Evolutionary conservation across 768 basidiomycete species (phyloP), one percentile per base, ranked within the genome.

Genomic region (Naematelia aurantialba): DNA sequence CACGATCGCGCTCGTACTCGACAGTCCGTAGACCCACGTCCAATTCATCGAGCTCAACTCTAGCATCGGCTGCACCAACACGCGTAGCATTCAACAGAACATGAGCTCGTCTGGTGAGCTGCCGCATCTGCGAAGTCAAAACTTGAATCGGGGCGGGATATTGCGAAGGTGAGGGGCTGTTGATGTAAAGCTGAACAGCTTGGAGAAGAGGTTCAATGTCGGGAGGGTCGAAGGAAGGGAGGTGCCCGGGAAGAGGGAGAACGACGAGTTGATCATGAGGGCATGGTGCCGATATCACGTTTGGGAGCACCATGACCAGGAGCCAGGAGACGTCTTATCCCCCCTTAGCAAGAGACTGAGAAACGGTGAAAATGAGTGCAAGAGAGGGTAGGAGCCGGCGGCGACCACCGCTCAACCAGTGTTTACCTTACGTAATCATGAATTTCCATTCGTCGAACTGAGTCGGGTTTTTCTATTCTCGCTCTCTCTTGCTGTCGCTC

Each of bases 21-120:
- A 66, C 60, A 44, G 59, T 65, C 45, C 67, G 47, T 13, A 72
- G 34, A 10, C 61, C 61, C 17, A 62, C 65, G 59, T 72, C 67
- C 11, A 61, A 56, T 39, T 31, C 24, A 55, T 74, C 72, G 45
- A 74, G 25, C 39, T 50, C 53, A 21, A 58, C 62, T 13, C 72
- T 42, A 29, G 65, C 63, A 26, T 66, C 58, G 4, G 65, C 62
- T 1, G 63, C 63, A 17, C 55, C 59, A 0, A 58, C 48, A 30
- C 72, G 45, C 12, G 65, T 61, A 24, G 69, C 69, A 60, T 74
- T 74, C 24, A 71, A 25, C 27, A 69, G 47, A 3, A 71, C 62
- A 27, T 74, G 67, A 12, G 58, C 49, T 14, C 61, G 53, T 22
- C 72, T 39, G 5, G 58, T 68, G 13, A 68, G 50, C 45, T 60